A percentile compares a stretch with the other conserved stretches of the same genome.
These are phyloP conservation scores for Acacia concinna DNA, from an alignment of 331 rosid species.

Conservation along the genomic window DNA sequence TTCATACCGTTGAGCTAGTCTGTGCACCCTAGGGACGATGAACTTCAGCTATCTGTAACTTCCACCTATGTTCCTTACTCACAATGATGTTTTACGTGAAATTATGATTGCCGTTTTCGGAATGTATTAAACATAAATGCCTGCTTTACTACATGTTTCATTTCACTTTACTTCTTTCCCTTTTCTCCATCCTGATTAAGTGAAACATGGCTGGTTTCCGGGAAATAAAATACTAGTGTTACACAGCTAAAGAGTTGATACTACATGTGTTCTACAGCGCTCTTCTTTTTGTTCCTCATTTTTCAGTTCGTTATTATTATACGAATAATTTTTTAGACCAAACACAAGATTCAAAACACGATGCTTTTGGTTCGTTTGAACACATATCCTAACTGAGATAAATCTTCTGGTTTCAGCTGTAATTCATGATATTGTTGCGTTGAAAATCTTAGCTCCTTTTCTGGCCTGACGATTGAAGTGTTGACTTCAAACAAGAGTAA, in stretches of 20 bases:
- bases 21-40: neutral
- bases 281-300: neutral
- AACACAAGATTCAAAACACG: neutral
- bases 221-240: neutral
- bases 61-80: neutral
- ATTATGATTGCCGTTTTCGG: too few species aligned
- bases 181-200: neutral
- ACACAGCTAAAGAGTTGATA: neutral
- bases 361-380: neutral
- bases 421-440: constrained; percentile 19
- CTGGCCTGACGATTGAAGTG: constrained; percentile 19
- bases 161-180: neutral
- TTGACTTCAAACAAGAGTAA: constrained; percentile 15
- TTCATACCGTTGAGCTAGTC: neutral
- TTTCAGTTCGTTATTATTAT: neutral
- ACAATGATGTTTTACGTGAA: too few species aligned
- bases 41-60: neutral
- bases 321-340: neutral
- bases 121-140: too few species aligned
- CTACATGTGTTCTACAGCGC: neutral
- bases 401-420: constrained; percentile 27
- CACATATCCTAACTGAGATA: constrained; percentile 11
- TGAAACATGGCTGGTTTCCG: neutral
- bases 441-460: neutral
- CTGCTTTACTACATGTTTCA: too few species aligned